These are phyloP conservation scores for Lipomyces sp. DNA, from an alignment of 805 yeast species.

Conservation along the genomic window DNA sequence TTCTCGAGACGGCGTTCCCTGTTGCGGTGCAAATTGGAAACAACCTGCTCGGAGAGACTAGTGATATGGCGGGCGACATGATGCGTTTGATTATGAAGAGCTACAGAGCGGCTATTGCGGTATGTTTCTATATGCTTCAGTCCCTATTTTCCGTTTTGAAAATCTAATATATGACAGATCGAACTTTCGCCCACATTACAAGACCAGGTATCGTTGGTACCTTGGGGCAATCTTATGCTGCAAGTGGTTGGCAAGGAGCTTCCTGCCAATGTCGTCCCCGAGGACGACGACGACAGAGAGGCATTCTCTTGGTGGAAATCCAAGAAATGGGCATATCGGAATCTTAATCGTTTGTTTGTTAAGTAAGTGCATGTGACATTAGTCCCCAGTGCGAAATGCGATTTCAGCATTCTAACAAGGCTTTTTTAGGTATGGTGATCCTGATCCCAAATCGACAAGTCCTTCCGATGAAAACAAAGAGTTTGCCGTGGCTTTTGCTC, in stretches of 20 bases:
- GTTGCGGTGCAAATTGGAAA: conserved; percentile 64
- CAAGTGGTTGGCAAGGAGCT: conserved; percentile 57
- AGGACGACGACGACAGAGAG: conserved; percentile 53
- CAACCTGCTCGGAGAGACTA: conserved; percentile 44
- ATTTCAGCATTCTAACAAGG: too few relatives aligned
- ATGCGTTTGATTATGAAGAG: conserved; percentile 68
- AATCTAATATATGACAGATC: conserved; percentile 39
- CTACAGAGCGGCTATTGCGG: conserved; percentile 66
- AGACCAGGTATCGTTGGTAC: conserved; percentile 47
- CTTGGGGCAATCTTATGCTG: conserved; percentile 79
- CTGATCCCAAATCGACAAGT: too few relatives aligned
- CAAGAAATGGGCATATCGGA: conserved; percentile 87
- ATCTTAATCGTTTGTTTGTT: conserved; percentile 64
- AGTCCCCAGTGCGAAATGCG: too few relatives aligned
- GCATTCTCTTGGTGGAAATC: conserved; percentile 64
- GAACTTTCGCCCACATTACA: conserved; percentile 69
- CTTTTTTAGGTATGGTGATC: conserved; percentile 27
- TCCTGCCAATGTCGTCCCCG: conserved; percentile 51
- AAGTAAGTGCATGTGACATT: conserved; percentile 51
- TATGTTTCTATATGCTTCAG: conserved; percentile 12
- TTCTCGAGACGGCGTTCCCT: conserved; percentile 61
- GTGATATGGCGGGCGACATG: conserved; percentile 61
- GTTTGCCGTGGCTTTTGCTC: conserved; percentile 55
- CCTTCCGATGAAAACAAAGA: conserved; percentile 45
- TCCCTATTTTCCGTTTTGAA: not conserved